Percentiles rank a stretch among this genome's conserved stretches.
These are phyloP conservation scores for Ceriops tagal DNA, from an alignment of 345 rosid genomes.

Conservation along the genomic window DNA sequence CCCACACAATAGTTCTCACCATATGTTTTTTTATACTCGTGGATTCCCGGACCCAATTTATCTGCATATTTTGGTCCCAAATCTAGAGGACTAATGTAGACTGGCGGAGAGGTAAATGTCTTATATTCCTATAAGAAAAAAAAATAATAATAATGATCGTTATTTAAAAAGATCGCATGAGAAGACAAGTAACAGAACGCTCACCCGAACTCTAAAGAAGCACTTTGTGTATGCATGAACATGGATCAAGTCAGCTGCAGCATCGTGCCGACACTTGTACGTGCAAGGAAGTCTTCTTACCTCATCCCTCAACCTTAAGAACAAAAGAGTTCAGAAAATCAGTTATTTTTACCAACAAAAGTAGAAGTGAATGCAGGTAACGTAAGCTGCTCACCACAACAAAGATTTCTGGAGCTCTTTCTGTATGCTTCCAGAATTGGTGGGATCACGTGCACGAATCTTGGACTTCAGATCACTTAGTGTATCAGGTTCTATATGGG, in stretches of 20 bases:
- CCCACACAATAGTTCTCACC: constrained; percentile 95
- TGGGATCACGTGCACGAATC: constrained; percentile 69
- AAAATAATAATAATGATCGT: not conserved
- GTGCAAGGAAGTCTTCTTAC: constrained; percentile 81
- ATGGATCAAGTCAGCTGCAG: constrained; percentile 98
- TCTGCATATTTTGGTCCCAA: constrained; percentile 79
- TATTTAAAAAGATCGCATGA: constrained; percentile 13
- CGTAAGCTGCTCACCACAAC: constrained; percentile 63
- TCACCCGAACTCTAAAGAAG: constrained; percentile 75
- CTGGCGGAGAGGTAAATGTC: constrained; percentile 78
- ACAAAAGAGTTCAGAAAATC: not conserved
- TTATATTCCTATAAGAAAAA: constrained; percentile 59
- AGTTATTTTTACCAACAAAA: not conserved
- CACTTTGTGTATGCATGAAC: constrained; percentile 83
- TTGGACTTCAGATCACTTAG: constrained; percentile 70
- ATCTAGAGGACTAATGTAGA: constrained; percentile 86
- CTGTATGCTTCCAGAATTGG: constrained; percentile 53
- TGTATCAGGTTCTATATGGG: constrained; percentile 55
- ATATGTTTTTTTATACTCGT: constrained; percentile 80
- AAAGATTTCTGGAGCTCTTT: constrained; percentile 79
- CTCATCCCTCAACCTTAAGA: constrained; percentile 92
- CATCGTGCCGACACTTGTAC: constrained; percentile 91
- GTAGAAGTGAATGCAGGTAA: constrained; percentile 8
- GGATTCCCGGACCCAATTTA: constrained; percentile 61
- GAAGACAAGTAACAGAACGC: constrained; percentile 9